A percentile compares a stretch with the other conserved stretches of the same genome.
Conservation (phyloP, 805 yeast species). For the Lipomyces kockii region DNA sequence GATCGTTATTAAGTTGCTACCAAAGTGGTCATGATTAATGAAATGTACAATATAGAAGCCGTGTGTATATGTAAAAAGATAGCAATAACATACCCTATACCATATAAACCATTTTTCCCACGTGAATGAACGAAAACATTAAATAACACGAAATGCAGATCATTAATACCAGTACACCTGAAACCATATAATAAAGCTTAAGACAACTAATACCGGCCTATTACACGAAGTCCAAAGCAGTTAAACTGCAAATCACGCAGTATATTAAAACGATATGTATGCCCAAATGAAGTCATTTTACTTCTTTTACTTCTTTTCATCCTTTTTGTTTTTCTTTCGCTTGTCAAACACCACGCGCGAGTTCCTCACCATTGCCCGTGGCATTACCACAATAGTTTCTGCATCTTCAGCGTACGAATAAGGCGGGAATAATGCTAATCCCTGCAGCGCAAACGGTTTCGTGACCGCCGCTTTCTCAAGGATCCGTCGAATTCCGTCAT, state of each 20-base stretch:
- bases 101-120: not conserved
- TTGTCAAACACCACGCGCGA: conserved; percentile 2
- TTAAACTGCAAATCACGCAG: not conserved
- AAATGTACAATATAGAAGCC: not conserved
- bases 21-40: conserved; percentile 27
- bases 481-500: conserved; percentile 35
- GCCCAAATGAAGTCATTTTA: not conserved
- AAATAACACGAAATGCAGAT: not conserved
- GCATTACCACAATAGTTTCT: conserved; percentile 31
- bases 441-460: conserved; percentile 27
- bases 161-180: not conserved
- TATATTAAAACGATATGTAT: not conserved
- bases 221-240: not conserved
- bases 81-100: not conserved
- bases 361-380: conserved; percentile 13
- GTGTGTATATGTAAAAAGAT: not conserved
- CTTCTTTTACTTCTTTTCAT: not conserved
- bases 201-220: not conserved
- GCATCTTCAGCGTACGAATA: conserved; percentile 28
- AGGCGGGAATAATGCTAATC: conserved; percentile 33
- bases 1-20: conserved; percentile 43
- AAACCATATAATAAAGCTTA: too few species aligned
- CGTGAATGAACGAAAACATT: not conserved
- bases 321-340: not conserved
- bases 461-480: conserved; percentile 34